Percentiles rank a stretch among this genome's conserved stretches.
phyloP scores from a whole-genome alignment of 2,329 filamentous ascomycete species.

The Nemania diffusa region DNA sequence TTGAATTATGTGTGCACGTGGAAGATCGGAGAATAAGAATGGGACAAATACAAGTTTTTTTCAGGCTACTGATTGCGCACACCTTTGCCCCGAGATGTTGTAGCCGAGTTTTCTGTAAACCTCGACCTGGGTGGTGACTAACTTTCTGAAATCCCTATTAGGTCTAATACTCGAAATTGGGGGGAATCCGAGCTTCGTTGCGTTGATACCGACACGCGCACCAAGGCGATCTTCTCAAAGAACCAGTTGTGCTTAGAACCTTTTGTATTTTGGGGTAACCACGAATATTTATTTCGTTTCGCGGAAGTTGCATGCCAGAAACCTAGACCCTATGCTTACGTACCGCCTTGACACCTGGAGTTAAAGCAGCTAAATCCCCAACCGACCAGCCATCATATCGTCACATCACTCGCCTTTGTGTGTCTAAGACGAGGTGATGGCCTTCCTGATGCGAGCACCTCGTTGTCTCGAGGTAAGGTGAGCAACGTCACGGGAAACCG shows the following conservation, averaged over 20 bases:
- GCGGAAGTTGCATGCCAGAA: conserved; percentile 51
- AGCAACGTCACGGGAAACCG: conserved; percentile 70
- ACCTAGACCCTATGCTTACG: conserved; percentile 52
- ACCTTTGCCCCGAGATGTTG: conserved; percentile 19
- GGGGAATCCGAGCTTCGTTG: conserved; percentile 8
- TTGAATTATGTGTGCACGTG: conserved; percentile 13
- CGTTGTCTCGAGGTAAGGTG: conserved; percentile 94
- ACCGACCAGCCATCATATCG: conserved; percentile 45
- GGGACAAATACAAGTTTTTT: conserved; percentile 25
- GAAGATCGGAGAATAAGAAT: conserved; percentile 2
- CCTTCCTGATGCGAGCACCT: conserved; percentile 73
- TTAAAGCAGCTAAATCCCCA: conserved; percentile 51
- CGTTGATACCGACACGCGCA: conserved; percentile 20
- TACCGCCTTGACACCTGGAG: conserved; percentile 53
- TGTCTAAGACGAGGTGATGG: conserved; percentile 71
- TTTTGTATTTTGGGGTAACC: conserved; percentile 48
- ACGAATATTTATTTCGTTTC: conserved; percentile 47
- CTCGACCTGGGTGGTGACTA: conserved; percentile 14
- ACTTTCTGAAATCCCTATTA: conserved; percentile 16
- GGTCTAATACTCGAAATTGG: conserved; percentile 12
- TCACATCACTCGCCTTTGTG: conserved; percentile 40
- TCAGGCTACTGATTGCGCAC: conserved; percentile 22
- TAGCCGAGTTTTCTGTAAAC: conserved; percentile 13
- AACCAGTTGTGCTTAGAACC: conserved; percentile 39
- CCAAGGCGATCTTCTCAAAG: conserved; percentile 25